Base-by-base conservation (phyloP, 2,329 filamentous ascomycete species). In the Passalora sequoiae region DNA sequence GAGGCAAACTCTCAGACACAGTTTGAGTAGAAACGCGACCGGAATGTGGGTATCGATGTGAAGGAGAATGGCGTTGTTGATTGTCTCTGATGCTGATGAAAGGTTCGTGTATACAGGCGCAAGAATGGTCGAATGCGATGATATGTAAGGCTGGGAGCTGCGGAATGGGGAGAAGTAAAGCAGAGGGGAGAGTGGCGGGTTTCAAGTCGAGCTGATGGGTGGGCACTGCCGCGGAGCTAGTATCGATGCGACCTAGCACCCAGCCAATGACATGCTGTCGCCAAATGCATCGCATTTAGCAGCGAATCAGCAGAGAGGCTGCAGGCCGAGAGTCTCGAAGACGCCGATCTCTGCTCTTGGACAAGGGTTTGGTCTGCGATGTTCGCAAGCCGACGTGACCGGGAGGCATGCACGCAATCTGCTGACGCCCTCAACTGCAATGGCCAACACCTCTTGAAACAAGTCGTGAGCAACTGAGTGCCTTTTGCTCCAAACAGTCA, bases 71-170 rank as follows among this genome's bases (percentile, higher is more conserved):
- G 33, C 35, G 32, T 40, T 30, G 25, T 30, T 4, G 15, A n/a
- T n/a, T n/a, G n/a, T n/a, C n/a, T n/a, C n/a, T 29, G 4, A 27
- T 29, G 6, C 27, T 10, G 27, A 24, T 29, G 38, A 17, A 40
- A 25, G 17, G 38, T 17, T 36, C 20, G n/a, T 24, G 33, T 36
- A 12, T 15, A 36, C 33, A 24, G 33, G 19, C 33, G 33, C 33
- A 24, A 36, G 33, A 24, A 36, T 1, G n/a, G 33, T 36, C 33
- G 33, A 36, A 36, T 24, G 33, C 33, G 15, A 20, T 36, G 33
- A 12, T 36, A 24, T 36, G 33, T 36, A 36, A 36, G 20, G 19
- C 33, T 24, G 33, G 33, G 33, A 21, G 20, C 33, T 36, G 33
- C 20, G 33, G 31, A 35, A 35, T 35, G 31, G 20, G 31, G 15